Conservation (phyloP, 805 yeast species). For the Blastobotrys chiropterorum region DNA sequence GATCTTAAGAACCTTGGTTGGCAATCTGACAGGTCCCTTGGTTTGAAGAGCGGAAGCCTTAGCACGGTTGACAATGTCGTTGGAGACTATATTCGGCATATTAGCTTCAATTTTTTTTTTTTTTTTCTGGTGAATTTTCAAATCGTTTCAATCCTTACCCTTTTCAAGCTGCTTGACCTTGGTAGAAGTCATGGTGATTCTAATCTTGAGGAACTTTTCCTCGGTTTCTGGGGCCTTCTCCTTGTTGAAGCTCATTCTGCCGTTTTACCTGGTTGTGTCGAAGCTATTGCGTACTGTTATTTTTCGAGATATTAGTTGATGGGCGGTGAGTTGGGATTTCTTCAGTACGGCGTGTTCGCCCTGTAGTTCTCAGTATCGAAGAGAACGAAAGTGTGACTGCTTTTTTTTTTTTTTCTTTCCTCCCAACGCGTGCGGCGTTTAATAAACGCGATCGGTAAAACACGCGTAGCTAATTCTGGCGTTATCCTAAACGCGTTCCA, state of each 20-base stretch:
- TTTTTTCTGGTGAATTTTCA: background rate
- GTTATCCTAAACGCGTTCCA: background rate
- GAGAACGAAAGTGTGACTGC: conserved; percentile 3
- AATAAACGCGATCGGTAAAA: no score
- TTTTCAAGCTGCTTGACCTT: conserved; percentile 97
- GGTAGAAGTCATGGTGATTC: conserved; percentile 98
- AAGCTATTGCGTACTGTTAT: background rate
- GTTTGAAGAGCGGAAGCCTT: conserved; percentile 72
- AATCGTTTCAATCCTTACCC: conserved; percentile 21
- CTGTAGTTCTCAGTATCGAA: background rate
- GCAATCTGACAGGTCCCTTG: conserved; percentile 99
- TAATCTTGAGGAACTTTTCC: conserved; percentile 89
- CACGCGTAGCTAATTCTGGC: background rate
- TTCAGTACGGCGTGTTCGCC: background rate
- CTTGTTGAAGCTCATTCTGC: conserved; percentile 39
- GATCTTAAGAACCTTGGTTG: conserved; percentile 97
- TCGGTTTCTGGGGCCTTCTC: conserved; percentile 80
- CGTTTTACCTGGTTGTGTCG: conserved; percentile 8
- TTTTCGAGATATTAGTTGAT: background rate
- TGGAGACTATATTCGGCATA: conserved; percentile 65
- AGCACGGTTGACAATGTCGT: conserved; percentile 85
- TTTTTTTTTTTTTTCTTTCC: background rate
- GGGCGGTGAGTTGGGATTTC: background rate
- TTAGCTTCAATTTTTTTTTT: background rate
- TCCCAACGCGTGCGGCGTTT: no score